A percentile compares a stretch with the other conserved stretches of the same genome.
phyloP scores from a whole-genome alignment of 352 stramenopile species.

The Pseudoperonospora humuli region DNA sequence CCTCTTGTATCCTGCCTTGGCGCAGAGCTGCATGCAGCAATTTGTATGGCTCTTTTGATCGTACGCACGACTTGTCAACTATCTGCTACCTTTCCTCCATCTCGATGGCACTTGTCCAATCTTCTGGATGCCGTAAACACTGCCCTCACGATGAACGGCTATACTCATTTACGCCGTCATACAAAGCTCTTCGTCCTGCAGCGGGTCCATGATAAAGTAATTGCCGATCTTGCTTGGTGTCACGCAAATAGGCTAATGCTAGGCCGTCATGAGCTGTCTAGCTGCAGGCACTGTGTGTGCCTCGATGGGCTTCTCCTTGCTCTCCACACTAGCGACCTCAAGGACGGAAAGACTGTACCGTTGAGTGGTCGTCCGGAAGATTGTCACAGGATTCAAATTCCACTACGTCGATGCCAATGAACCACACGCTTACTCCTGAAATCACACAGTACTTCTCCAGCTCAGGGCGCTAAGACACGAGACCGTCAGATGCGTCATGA shows the following conservation, averaged over 20 bases:
- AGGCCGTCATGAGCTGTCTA: constrained; percentile 40
- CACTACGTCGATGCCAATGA: constrained; percentile 63
- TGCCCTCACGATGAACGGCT: constrained; percentile 47
- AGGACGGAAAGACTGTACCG: constrained; percentile 60
- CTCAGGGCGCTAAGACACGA: constrained; percentile 39
- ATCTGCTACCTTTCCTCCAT: constrained; percentile 76
- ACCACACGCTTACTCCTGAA: constrained; percentile 62
- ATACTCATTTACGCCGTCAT: constrained; percentile 73
- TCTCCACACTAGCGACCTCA: constrained; percentile 63
- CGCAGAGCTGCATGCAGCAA: constrained; percentile 39
- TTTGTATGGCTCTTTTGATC: constrained; percentile 58
- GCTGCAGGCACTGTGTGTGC: constrained; percentile 61
- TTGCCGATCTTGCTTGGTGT: constrained; percentile 74
- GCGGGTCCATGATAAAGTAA: constrained; percentile 15
- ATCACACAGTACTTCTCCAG: constrained; percentile 59
- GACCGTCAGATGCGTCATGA: constrained; percentile 57
- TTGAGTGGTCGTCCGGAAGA: constrained; percentile 55
- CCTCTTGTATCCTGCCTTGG: constrained; percentile 43
- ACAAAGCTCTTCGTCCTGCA: constrained; percentile 72
- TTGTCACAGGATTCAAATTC: constrained; percentile 75
- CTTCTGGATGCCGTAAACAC: constrained; percentile 71
- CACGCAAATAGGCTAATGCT: constrained; percentile 60
- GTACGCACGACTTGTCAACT: constrained; percentile 60
- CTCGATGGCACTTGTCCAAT: constrained; percentile 64
- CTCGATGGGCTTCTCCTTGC: constrained; percentile 68